Conservation (phyloP, 306 rosid species). For the Canavalia ensiformis region DNA sequence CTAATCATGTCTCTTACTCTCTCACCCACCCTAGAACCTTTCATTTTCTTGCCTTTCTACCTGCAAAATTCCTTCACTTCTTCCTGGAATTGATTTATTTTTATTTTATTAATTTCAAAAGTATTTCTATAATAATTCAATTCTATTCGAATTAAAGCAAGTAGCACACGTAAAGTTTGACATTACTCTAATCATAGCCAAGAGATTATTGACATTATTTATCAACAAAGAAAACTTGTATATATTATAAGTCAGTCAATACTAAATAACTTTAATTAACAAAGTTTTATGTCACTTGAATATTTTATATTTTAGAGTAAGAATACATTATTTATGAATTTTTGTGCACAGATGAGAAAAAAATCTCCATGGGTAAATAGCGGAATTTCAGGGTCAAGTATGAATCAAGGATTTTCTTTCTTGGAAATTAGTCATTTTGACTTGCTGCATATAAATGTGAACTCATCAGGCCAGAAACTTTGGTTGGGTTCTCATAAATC, state of each 20-base stretch:
- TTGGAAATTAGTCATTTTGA: background rate
- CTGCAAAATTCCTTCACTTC: too few species aligned
- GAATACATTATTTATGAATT: background rate
- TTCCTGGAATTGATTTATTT: too few species aligned
- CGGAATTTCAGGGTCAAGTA: background rate
- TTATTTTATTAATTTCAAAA: too few species aligned
- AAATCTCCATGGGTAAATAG: background rate
- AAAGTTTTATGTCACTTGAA: background rate
- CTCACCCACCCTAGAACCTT: too few species aligned
- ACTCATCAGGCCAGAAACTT: background rate
- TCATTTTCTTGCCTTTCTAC: too few species aligned
- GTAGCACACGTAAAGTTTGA: too few species aligned
- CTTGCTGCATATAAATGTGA: background rate
- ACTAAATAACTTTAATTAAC: background rate
- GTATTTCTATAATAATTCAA: too few species aligned
- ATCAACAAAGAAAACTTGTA: background rate
- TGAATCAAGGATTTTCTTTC: slow-evolving; percentile 4
- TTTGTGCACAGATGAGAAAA: background rate
- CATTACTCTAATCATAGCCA: too few species aligned
- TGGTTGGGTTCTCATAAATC: background rate
- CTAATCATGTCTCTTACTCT: too few species aligned
- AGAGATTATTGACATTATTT: background rate
- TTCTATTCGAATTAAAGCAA: too few species aligned
- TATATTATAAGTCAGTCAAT: background rate
- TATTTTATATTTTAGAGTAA: background rate